Evolutionary conservation across 495 filamentous ascomycete species (phyloP), one percentile per base, ranked within the genome.

Genomic region (Aspergillus wentii): DNA sequence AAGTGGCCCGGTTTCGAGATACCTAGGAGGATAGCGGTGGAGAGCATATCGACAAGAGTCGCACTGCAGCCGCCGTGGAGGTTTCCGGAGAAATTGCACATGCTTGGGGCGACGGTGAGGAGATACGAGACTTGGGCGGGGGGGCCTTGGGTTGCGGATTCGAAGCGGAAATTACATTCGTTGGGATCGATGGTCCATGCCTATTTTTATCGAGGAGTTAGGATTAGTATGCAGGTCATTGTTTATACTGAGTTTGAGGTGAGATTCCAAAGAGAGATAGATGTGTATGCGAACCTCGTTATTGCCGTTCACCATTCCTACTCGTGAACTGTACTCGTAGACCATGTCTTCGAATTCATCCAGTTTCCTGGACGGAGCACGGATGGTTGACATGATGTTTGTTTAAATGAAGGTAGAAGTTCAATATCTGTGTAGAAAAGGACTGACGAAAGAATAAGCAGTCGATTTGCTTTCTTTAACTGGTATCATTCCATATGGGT

Each of bases 61-160:
- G 85, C 75, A 0, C 73, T 68, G 46, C 76, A 82, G 4, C 84
- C 86, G 25, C 86, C 85, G 49, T 88, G 85, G 9, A 91, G 60
- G 54, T 72, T 84, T 1, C 63, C 64, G 8, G 80, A 37, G 8
- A 63, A 56, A 54, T 88, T 88, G 61, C 62, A 68, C 41, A 84
- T 72, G 2, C 60, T 30, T 0, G 69, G 68, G 11, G 71, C 61
- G 17, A 82, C 65, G 21, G 61, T 76, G 41, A 79, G 69, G 1
- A 56, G 52, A 41, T 59, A 71, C 3, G 55, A 56, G 35, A 59
- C 59, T 23, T 49, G 54, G 20, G 61, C 45, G 13, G 58, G 53
- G 9, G 66, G 62, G 3, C 51, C 51, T 14, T 41, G 51, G 18
- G 52, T 57, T 32, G 66, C 67, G 44, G 62, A 62, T 44, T 69